Evolutionary conservation across 768 basidiomycete genomes (phyloP).

Genomic region (Lentinus tigrinus): DNA sequence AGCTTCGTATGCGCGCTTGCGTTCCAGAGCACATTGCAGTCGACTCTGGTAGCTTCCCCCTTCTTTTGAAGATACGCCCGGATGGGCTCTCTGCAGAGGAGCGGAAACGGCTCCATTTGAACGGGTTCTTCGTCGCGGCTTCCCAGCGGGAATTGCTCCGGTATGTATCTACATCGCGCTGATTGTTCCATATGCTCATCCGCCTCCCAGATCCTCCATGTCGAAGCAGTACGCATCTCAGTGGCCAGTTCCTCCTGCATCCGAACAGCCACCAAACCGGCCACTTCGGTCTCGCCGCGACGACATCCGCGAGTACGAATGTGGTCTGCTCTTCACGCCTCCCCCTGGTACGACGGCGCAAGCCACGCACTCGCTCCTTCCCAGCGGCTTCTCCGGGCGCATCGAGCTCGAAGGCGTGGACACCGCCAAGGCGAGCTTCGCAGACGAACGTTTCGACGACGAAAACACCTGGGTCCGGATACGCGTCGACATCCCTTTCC

Average conservation of each 20-base stretch:
- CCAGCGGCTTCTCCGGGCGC: conserved; percentile 42
- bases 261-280: conserved; percentile 61
- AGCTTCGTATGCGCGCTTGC: conserved; percentile 63
- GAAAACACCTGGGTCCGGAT: conserved; percentile 55
- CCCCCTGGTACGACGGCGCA: conserved; percentile 28
- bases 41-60: conserved; percentile 46
- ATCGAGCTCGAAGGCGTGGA: conserved; percentile 51
- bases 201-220: conserved; percentile 38
- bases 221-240: conserved; percentile 40
- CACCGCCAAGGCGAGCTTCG: conserved; percentile 43
- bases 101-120: conserved; percentile 55
- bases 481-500: conserved; percentile 54
- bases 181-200: not conserved
- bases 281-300: conserved; percentile 58
- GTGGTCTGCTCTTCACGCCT: conserved; percentile 37
- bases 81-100: conserved; percentile 47
- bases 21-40: conserved; percentile 56
- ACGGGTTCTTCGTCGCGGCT: conserved; percentile 54
- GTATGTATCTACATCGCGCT: conserved; percentile 37
- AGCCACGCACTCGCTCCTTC: conserved; percentile 51
- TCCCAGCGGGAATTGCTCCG: conserved; percentile 66
- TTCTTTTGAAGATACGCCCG: conserved; percentile 61
- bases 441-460: conserved; percentile 23
- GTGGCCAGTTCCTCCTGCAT: conserved; percentile 55
- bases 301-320: conserved; percentile 42